A percentile compares a stretch with the other conserved stretches of the same genome.
These are phyloP conservation scores for Alternaria arborescens DNA, from an alignment of 2,329 filamentous ascomycete genomes.

Conservation along the genomic window DNA sequence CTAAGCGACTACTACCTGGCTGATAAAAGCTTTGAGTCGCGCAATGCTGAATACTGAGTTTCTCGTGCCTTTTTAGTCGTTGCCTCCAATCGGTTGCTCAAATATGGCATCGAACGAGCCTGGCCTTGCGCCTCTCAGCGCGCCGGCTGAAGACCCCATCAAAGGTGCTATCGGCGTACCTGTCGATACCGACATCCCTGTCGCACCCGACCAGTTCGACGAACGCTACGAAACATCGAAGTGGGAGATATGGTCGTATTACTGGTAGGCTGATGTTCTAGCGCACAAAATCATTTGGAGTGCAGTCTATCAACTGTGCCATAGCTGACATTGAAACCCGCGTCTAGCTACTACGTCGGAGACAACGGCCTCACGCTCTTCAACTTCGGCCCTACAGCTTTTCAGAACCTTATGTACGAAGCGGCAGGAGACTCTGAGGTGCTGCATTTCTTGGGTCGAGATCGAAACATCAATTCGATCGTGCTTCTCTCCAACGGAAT, in stretches of 20 bases:
- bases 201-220: conserved; percentile 65
- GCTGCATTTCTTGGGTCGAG: conserved; percentile 64
- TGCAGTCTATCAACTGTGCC: not conserved
- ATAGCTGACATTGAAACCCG: conserved; percentile 7
- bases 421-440: conserved; percentile 64
- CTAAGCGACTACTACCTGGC: conserved; percentile 16
- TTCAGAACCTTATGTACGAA: conserved; percentile 70
- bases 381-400: conserved; percentile 60
- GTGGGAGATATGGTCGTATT: conserved; percentile 67
- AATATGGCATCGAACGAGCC: conserved; percentile 34
- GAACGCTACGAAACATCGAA: conserved; percentile 61
- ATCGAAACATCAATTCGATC: conserved; percentile 51
- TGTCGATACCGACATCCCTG: conserved; percentile 50
- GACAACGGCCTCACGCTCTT: conserved; percentile 69
- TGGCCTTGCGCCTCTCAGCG: conserved; percentile 32
- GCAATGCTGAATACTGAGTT: not conserved
- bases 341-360: conserved; percentile 68
- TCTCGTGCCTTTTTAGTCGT: not conserved
- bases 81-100: not conserved
- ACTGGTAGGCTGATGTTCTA: conserved; percentile 48
- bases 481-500: conserved; percentile 73
- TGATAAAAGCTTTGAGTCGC: conserved; percentile 9
- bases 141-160: conserved; percentile 28
- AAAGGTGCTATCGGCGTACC: conserved; percentile 32
- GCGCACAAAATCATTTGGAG: not conserved